Evolutionary conservation across 225 moss, liverwort and hornwort species (phyloP), one percentile per base, ranked within the genome.

Genomic region (Bryum argenteum): DNA sequence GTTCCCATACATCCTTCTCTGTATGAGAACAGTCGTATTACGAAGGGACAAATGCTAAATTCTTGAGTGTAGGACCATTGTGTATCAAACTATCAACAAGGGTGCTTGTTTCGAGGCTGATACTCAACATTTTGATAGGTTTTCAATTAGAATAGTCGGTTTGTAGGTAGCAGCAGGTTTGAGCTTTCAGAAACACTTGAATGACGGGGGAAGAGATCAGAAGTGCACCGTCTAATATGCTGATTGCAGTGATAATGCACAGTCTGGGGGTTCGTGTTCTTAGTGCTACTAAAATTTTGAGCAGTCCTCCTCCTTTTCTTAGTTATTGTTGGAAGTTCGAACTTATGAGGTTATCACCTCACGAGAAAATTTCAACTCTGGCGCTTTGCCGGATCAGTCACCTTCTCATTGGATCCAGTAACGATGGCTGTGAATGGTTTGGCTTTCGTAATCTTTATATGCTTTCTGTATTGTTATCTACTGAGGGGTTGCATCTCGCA

Each of bases 401-500:
- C n/a, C n/a, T n/a, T n/a, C n/a, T n/a, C 33, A 33, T 33, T 4
- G 33, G 33, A 33, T 33, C 4, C 33, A 33, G 33, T 33, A 33
- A 33, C 33, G 33, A 33, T 33, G 33, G 33, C 33, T 33, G 33
- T 33, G 33, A 33, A 33, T 44, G 58, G 59, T 38, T 69, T 54
- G 37, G 15, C 57, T 45, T 64, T 69, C 12, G 18, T 22, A 21
- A 20, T 62, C 11, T 14, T 41, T 41, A 10, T 22, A 20, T 33
- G 33, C 53, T 44, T 54, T 28, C 20, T 40, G 54, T 26, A 9
- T 60, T 48, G n/a, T 28, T 18, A 9, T 54, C 21, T 48, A 21
- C 54, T 66, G 11, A 78, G 33, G 61, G 41, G 17, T 69, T 69
- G 13, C 12, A 48, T 75, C 9, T 24, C 67, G 17, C 14, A 17